Base-by-base conservation (phyloP, 768 basidiomycete genomes). In the Postia placenta region DNA sequence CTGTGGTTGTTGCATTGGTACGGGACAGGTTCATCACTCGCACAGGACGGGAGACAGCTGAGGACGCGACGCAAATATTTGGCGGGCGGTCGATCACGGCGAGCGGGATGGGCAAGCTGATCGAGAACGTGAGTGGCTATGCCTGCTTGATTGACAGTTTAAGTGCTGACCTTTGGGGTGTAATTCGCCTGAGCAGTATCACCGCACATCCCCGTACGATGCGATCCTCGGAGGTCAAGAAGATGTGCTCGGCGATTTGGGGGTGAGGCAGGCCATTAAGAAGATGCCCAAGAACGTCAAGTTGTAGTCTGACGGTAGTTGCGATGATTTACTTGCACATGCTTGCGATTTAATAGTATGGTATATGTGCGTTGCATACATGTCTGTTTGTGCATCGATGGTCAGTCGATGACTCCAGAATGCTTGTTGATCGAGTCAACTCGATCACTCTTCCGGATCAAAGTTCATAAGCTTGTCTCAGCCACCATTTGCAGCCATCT, bases 51-150 rank as follows among this genome's bases (percentile, higher is more conserved):
- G 85, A 88, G 64, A 75, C 75, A 5, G 85, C 87, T 27, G 66
- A 73, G 73, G 89, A 92, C 52, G 84, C 89, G 4, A 81, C 85
- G 1, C 85, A 88, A 65, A 78, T 95, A 28, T 95, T 94, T 50
- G 93, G 92, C 45, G 94, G 94, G 15, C 79, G 94, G 17, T 89
- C 84, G 22, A 73, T 97, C 56, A 96, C 94, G 0, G 73, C 76
- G 38, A 83, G 88, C 4, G 92, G 92, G 6, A 89, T 92, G 88
- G 92, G 92, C 52, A 84, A 79, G 66, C 65, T 83, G 38, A 76
- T 92, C 50, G 91, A 92, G 65, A 89, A 87, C 53, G 87, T 87
- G 60, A 42, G 81, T 70, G 19, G 15, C 12, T 26, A 1, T 9
- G 11, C 9, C n/a, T 14, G 5, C 1, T 2, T 15, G 14, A 36